Evolutionary conservation across 2,329 filamentous ascomycete genomes (phyloP), one percentile per base, ranked within the genome.

Genomic region (Pseudomassariella vexata): DNA sequence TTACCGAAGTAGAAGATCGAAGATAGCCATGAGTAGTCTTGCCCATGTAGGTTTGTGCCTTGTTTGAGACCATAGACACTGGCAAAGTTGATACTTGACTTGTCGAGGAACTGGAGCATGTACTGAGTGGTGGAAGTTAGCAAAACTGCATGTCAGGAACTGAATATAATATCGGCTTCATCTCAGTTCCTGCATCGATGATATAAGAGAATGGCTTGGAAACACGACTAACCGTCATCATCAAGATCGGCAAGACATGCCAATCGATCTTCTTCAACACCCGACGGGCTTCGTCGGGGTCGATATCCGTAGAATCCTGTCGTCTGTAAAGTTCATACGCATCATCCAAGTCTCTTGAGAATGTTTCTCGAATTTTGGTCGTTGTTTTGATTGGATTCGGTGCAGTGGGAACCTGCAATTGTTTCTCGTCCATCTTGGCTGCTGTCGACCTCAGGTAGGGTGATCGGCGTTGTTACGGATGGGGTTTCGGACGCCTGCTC

Each of bases 1-100:
- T 14, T 30, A 44, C 44, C 48, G 17, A 53, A 44, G 35, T 53
- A 53, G 28, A 53, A 53, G 23, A 52, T 41, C 7, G 49, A 53
- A 3, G 40, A 40, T 5, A 70, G 53, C 71, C 70, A 75, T 9
- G 63, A 64, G 43, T 74, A 76, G 31, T 75, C 56, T n/a, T n/a
- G n/a, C n/a, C n/a, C n/a, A n/a, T 57, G 45, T 12, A 76, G 50
- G 30, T 70, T 50, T 0, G 67, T 68, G 3, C 60, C 68, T 27
- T 66, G 47, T 29, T 66, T 52, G 18, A 73, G 45, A 0, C 68
- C 68, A 44, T 67, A 73, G 1, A 65, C 66, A 34, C 60, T 65
- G 3, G 68, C 67, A 44, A 70, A 72, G 40, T 68, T 68, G 48
- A 70, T 62, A 2, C 55, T 60, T 34, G 64, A 62, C 46, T 58